Evolutionary conservation across 108 stramenopile species (phyloP), one percentile per base, ranked within the genome.

Genomic region (Bacterosira constricta): DNA sequence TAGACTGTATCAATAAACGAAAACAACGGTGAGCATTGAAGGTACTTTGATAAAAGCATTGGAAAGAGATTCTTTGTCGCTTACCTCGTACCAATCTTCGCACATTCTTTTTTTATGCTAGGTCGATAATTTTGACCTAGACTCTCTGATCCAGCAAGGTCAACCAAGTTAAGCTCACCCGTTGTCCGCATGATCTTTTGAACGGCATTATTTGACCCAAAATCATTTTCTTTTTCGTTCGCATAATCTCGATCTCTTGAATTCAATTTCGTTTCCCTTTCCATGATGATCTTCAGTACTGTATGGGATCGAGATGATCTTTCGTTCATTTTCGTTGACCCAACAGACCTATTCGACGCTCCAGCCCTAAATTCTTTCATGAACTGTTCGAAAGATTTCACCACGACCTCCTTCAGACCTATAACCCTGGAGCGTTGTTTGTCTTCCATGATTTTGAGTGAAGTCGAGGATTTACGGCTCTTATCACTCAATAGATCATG

Each of bases 301-400:
- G 96, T 95, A 77, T 98, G 97, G 60, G 86, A 88, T 54, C 97
- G 93, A 12, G 91, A 93, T 8, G 93, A 94, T 34, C 93, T 54
- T 39, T 96, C 96, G 67, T 98, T 98, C 96, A 97, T 97, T 15
- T 81, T 94, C n/a, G 97, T 98, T 17, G 90, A 58, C 7, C 89
- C 96, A 30, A 97, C 80, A 18, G 81, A 66, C 18, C 95, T 84
- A 25, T 88, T 81, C 78, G 83, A 85, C 37, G 94, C 93, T 7
- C 96, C 97, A 21, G 53, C 64, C 31, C 70, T 68, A 15, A 98
- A 75, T 23, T 86, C 73, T 17, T 56, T 50, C 61, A 96, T 58
- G n/a, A 97, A 73, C 53, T 69, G 66, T 17, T 85, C 82, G 55
- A 92, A 83, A 51, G 94, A 73, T 5, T 77, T 80, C 8, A 96